phyloP scores from a whole-genome alignment of 805 yeast species.

The Vanderwaltozyma tropicalis region DNA sequence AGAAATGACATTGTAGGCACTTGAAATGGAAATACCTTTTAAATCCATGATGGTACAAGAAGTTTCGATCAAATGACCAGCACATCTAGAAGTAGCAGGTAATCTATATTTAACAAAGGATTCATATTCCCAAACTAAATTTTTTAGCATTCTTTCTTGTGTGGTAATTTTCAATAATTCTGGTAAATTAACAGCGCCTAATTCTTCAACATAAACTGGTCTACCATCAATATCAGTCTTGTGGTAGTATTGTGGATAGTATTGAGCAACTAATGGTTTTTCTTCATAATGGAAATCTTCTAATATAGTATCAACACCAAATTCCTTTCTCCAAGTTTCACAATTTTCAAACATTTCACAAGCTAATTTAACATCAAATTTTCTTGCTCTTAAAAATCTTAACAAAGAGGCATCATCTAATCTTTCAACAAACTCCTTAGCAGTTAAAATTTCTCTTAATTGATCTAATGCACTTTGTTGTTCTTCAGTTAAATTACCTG shows the following conservation, averaged over 20 bases:
- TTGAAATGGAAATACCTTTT: conserved; percentile 80
- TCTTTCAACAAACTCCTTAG: conserved; percentile 62
- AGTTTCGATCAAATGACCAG: conserved; percentile 75
- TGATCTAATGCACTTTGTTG: conserved; percentile 52
- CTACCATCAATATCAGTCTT: conserved; percentile 95
- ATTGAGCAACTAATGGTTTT: conserved; percentile 78
- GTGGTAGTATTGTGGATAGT: conserved; percentile 95
- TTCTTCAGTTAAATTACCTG: conserved; percentile 64
- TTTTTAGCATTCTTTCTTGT: conserved; percentile 91
- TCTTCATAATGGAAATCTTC: conserved; percentile 87
- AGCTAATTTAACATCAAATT: conserved; percentile 75
- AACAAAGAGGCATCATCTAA: conserved; percentile 76
- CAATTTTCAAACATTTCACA: conserved; percentile 74
- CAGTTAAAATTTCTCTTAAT: conserved; percentile 47
- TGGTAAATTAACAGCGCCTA: conserved; percentile 79
- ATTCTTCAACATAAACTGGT: conserved; percentile 88
- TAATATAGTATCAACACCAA: conserved; percentile 78
- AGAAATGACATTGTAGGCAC: conserved; percentile 75
- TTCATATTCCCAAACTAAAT: conserved; percentile 96
- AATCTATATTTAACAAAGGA: conserved; percentile 72
- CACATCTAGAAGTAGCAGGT: conserved; percentile 87
- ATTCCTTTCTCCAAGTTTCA: conserved; percentile 85
- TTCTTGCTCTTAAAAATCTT: conserved; percentile 90
- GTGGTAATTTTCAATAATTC: conserved; percentile 91
- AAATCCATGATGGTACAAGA: conserved; percentile 93